Evolutionary conservation across 164 flowering plant species (phyloP), one percentile per base, ranked within the genome.

Genomic region (Hamamelis virginiana): DNA sequence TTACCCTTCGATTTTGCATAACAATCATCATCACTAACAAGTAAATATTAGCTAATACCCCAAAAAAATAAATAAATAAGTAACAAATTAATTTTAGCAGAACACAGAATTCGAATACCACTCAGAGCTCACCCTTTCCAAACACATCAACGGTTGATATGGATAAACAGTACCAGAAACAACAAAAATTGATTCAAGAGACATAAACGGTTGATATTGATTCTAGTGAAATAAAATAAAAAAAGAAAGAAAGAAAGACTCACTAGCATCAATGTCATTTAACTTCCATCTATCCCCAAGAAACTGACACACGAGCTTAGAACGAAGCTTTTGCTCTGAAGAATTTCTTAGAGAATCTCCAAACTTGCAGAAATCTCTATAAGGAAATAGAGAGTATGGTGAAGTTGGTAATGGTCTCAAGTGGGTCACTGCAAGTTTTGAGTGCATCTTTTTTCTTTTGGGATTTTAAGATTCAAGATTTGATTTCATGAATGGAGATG

Each of bases 241-340:
- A 45, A 8, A 43, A n/a, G 4, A 18, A 33, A 27, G 38, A 62
- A 2, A 13, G 16, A 45, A 69, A 43, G 21, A 52, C 86, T 70
- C 62, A 91, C 97, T 72, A 48, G 86, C 12, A 75, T 88, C 89
- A 28, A 89, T 82, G 59, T 91, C 89, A 5, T 70, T 84, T 25
- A 88, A 69, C 72, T 84, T 88, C 93, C 90, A 88, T 60, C 21
- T 79, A 50, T 84, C 82, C 26, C 82, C 80, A 15, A 62, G 68
- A 64, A 86, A 77, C 68, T 71, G 78, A 38, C 69, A 83, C 47
- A 76, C 82, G 28, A 81, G 66, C 82, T 76, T 87, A 72, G 80
- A 79, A 52, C 82, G 77, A 57, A 58, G 52, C 65, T 66, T 85
- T 26, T 72, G 75, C 48, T 66, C 58, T 14, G 73, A 28, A 60